Conservation (phyloP, 495 filamentous ascomycete genomes). For the Penicillium bialowiezense region DNA sequence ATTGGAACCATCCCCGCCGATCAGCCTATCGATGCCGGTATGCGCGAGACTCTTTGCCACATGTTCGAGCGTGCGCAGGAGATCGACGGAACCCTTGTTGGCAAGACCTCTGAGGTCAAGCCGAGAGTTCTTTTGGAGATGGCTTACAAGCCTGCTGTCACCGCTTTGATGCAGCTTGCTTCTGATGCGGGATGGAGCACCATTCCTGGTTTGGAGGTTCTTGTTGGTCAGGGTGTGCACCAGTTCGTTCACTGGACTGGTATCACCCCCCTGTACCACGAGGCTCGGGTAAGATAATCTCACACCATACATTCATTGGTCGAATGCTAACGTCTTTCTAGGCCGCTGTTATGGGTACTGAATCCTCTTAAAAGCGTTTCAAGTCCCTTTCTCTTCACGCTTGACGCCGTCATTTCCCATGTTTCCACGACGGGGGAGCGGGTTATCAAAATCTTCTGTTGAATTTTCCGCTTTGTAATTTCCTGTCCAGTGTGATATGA, state of each 20-base stretch:
- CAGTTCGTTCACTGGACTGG: slow-evolving; percentile 81
- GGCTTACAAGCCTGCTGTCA: slow-evolving; percentile 88
- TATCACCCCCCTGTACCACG: slow-evolving; percentile 64
- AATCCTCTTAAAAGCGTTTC: slow-evolving; percentile 9
- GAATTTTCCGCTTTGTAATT: neutral
- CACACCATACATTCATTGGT: neutral
- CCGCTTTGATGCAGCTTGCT: slow-evolving; percentile 82
- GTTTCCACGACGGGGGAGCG: neutral
- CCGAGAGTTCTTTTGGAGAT: slow-evolving; percentile 79
- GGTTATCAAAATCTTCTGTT: neutral
- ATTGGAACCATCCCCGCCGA: slow-evolving; percentile 92
- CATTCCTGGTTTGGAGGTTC: slow-evolving; percentile 83
- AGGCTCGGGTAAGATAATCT: slow-evolving; percentile 49
- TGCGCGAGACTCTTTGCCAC: slow-evolving; percentile 66
- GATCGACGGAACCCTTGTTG: slow-evolving; percentile 27
- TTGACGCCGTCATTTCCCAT: slow-evolving; percentile 5
- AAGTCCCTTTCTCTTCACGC: neutral
- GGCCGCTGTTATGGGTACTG: slow-evolving; percentile 29
- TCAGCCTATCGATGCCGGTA: slow-evolving; percentile 69
- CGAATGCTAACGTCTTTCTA: slow-evolving; percentile 6
- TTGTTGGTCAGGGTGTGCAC: slow-evolving; percentile 85
- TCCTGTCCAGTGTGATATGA: neutral
- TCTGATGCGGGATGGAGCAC: slow-evolving; percentile 78
- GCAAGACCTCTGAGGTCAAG: slow-evolving; percentile 24
- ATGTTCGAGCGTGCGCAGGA: slow-evolving; percentile 54